Base-by-base conservation (phyloP, 805 yeast species). In the Candida nitratophila region DNA sequence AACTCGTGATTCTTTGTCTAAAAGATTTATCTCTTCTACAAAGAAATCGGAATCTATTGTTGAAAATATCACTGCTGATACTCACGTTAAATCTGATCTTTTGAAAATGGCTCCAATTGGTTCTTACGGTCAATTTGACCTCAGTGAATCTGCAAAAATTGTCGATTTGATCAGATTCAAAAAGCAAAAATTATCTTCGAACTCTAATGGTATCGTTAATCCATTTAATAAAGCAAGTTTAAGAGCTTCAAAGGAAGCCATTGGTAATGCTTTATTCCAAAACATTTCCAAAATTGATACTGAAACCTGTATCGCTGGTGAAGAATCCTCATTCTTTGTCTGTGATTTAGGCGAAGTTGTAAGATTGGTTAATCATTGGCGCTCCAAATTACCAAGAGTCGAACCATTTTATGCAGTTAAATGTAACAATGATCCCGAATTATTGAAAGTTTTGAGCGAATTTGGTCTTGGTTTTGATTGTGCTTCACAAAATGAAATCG, bases 361-460 rank as follows among this genome's bases (percentile, higher is more conserved):
- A 47, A 72, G 81, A 46, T 72, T 88, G 44, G 73, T 72, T 47
- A 49, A 63, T n/a, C 67, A 77, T 35, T 91, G 98, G 97, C 57
- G 60, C 26, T 41, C 52, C 20, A 61, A 69, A 34, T 70, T 91
- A 55, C 96, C 96, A 19, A 69, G 81, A 37, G 82, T 91, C 32
- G 74, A 76, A 45, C 96, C 97, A n/a, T 83, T 75, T 58, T 91
- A 90, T 64, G 99, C 99, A 17, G 93, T 91, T 53, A 91, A 91
- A 66, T 91, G 98, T 68, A 91, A 91, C 69, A 84, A 89, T 33
- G 81, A 88, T 59, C 53, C 66, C 7, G 66, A 66, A 44, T 79
- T 91, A 12, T 61, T 91, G 50, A 58, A 66, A 40, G 61, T 73
- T 26, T 71, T 91, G 52, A 79, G 77, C 2, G 48, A 65, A 3